phyloP scores from a whole-genome alignment of 768 basidiomycete genomes.

The Tulasnella sp. region DNA sequence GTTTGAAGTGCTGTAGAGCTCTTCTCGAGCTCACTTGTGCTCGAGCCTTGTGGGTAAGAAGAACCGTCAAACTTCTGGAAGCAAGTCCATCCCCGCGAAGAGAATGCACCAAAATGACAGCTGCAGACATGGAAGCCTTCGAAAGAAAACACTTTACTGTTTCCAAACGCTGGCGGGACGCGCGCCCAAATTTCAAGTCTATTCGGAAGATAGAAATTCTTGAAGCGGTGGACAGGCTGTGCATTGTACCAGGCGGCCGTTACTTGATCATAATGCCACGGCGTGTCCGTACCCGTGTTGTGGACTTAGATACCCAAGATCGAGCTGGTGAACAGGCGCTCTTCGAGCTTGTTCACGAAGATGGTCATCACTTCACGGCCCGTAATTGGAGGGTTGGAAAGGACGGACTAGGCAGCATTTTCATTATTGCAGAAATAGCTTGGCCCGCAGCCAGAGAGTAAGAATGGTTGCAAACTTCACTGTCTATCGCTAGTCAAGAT shows the following conservation, averaged over 20 bases:
- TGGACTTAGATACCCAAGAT: not conserved
- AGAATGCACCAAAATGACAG: not conserved
- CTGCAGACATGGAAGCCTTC: not conserved
- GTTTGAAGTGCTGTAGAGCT: not conserved
- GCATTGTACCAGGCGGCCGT: conserved; percentile 1
- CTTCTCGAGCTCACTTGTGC: not conserved
- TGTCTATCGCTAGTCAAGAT: not conserved
- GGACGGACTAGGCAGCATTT: not conserved
- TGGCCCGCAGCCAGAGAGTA: not conserved
- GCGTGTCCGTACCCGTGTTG: not conserved
- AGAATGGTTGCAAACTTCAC: not conserved
- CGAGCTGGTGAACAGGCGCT: not conserved
- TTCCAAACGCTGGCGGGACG: not conserved
- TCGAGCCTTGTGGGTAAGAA: not conserved
- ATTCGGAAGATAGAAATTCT: not conserved
- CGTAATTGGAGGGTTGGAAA: not conserved
- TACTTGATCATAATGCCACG: not conserved
- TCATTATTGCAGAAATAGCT: not conserved
- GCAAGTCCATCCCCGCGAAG: not conserved
- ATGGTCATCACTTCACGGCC: not conserved
- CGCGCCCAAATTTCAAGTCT: not conserved
- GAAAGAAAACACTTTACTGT: not conserved
- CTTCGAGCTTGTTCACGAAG: not conserved
- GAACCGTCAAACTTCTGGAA: not conserved
- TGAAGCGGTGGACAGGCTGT: not conserved